These are phyloP conservation scores for Hsuehochloa calcarea DNA, from an alignment of 176 grass and related monocot genomes.

Conservation along the genomic window DNA sequence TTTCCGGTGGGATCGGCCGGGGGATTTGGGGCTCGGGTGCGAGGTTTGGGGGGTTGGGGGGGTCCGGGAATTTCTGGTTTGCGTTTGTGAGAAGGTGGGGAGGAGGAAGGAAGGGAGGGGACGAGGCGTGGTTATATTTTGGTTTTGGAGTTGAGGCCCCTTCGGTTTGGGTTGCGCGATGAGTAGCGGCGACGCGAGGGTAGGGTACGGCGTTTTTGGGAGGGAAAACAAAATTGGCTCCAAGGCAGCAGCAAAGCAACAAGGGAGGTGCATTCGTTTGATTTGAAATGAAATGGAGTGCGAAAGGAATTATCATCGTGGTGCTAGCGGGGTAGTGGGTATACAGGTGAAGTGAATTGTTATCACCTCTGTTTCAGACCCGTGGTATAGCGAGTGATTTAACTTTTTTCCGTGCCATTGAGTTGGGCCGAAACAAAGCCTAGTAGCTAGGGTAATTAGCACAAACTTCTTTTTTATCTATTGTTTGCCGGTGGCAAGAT, in stretches of 20 bases:
- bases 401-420: neutral
- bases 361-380: too few relatives aligned
- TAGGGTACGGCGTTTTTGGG: neutral
- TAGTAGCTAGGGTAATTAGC: neutral
- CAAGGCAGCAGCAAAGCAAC: too few relatives aligned
- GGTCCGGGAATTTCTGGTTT: neutral
- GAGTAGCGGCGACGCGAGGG: neutral
- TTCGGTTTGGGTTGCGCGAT: neutral
- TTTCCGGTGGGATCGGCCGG: slow-evolving; percentile 22
- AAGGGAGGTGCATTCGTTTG: neutral
- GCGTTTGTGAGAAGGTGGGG: neutral
- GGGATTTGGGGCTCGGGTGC: slow-evolving; percentile 7
- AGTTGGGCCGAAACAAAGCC: neutral
- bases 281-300: slow-evolving; percentile 28
- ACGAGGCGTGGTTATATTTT: slow-evolving; percentile 6
- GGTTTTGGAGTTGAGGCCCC: neutral
- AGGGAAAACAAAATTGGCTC: slow-evolving; percentile 33
- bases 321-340: neutral
- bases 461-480: too few relatives aligned
- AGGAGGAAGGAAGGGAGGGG: neutral
- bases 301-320: neutral
- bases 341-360: too few relatives aligned
- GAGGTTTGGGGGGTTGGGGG: neutral
- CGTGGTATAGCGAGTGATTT: too few relatives aligned
- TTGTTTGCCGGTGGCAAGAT: too few relatives aligned